Base-by-base conservation (phyloP, 169 alveolate genomes). In the Babesia bovis region DNA sequence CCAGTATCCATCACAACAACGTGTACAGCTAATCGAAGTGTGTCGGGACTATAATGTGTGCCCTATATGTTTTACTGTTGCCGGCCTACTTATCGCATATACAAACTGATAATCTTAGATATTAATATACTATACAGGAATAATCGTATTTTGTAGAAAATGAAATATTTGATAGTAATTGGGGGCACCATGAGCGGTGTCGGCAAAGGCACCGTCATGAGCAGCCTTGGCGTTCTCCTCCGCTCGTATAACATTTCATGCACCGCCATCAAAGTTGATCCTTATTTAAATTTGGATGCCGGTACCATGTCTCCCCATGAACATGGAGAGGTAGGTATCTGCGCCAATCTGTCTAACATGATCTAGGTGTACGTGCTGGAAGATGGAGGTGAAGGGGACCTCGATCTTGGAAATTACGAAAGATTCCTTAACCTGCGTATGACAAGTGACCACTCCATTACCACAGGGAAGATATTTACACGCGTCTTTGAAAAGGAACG, bases 391-490 rank as follows among this genome's bases (percentile, higher is more conserved):
- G 99, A 97, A 74, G 98, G 92, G 10, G 99, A 97, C 89, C 79
- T 97, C 63, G 99, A 97, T 83, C 83, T 97, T 77, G 99, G 99
- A n/a, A 97, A 97, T 87, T 97, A 97, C 81, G 99, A 97, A 89
- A 86, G 99, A 52, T 95, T 94, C 79, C 78, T 97, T 44, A 95
- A 92, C 63, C 78, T 95, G 23, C 78, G 90, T 25, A 85, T 97
- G 28, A 76, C 96, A 3, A 60, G 84, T 23, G 90, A 90, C 50
- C 97, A 97, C 84, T 94, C 93, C 60, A 83, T 96, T 41, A 95
- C 99, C 19, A 91, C 98, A 23, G 99, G 99, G n/a, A 97, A 97
- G 73, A 82, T 96, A 15, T 97, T 92, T 79, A 85, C 92, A 65
- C 83, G 91, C 42, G 98, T 96, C 47, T 78, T 96, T 55, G 72